phyloP scores from a whole-genome alignment of 257 asterid species.

The Galeopsis tetrahit region DNA sequence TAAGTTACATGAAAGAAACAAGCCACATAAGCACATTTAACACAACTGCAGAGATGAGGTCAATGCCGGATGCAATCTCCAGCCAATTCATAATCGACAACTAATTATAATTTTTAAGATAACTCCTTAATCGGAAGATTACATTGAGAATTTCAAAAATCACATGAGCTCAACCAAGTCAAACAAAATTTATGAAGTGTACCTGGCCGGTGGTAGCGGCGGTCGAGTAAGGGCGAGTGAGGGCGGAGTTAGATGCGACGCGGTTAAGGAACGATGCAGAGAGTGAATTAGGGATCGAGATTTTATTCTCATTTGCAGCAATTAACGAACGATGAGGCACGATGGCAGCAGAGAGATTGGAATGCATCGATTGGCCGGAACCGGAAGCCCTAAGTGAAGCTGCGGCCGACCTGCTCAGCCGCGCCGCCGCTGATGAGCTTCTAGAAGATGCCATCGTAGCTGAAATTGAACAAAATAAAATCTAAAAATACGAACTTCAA shows the following conservation, averaged over 20 bases:
- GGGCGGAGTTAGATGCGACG: conserved; percentile 11
- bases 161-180: neutral
- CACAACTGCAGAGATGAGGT: neutral
- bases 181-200: conserved; percentile 7
- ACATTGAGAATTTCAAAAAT: neutral
- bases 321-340: conserved; percentile 27
- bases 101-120: neutral
- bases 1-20: neutral
- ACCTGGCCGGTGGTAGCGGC: conserved; percentile 64
- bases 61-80: neutral
- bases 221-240: conserved; percentile 55
- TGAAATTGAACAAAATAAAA: neutral
- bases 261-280: conserved; percentile 41
- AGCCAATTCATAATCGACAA: conserved; percentile 11
- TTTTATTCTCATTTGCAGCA: conserved; percentile 30
- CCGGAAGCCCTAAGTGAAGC: conserved; percentile 51
- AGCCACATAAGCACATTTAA: neutral
- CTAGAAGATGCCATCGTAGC: conserved; percentile 41
- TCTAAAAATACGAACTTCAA: neutral
- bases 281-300: conserved; percentile 23
- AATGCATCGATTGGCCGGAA: conserved; percentile 29
- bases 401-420: conserved; percentile 53
- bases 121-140: neutral
- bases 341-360: conserved; percentile 27
- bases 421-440: conserved; percentile 43